Base-by-base conservation (phyloP, 1,284 basidiomycete species). In the Cystobasidium sp. region DNA sequence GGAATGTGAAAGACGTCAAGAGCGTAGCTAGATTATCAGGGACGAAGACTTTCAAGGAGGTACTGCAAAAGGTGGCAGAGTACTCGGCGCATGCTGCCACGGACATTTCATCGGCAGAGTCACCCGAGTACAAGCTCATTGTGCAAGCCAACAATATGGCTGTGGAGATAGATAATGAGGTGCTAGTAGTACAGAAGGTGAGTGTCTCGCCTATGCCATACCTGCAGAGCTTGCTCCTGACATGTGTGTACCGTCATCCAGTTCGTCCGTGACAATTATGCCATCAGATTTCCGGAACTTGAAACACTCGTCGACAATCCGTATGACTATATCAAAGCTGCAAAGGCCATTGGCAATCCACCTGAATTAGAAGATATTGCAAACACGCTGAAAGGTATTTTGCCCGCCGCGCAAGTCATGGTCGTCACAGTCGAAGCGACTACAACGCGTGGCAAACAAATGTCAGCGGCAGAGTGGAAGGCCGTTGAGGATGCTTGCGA, bases 221-320 rank as follows among this genome's bases (percentile, higher is more conserved):
- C 16, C 12, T 12, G 18, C 37, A 39, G 31, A n/a, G 9, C 56
- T 59, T 31, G 39, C 41, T 7, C 18, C 53, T 47, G 10, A 49
- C 46, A 22, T 31, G 3, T 22, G 41, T 51, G 18, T 16, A 47
- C 31, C 31, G 31, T 31, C 31, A 31, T 31, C 31, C 47, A 93
- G 90, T 99, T 97, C 85, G 97, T 99, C 80, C 90, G 97, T 77
- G 97, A 99, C 81, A 96, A 98, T 84, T 99, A 99, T 82, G 88
- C 91, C 0, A 88, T 92, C 24, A 93, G 95, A 77, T 99, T 99
- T 82, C 96, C 97, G 10, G 96, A 99, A 80, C 88, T 99, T 22
- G 97, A 98, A 82, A 92, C 96, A 78, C 88, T 99, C 47, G 91
- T 99, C 43, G 88, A 89, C 7, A 94, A 97, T 79, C 92, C 97